Percentiles rank a stretch among this genome's conserved stretches.
Conservation (phyloP, 1,139 yeast genomes). For the Kazachstania sp. region DNA sequence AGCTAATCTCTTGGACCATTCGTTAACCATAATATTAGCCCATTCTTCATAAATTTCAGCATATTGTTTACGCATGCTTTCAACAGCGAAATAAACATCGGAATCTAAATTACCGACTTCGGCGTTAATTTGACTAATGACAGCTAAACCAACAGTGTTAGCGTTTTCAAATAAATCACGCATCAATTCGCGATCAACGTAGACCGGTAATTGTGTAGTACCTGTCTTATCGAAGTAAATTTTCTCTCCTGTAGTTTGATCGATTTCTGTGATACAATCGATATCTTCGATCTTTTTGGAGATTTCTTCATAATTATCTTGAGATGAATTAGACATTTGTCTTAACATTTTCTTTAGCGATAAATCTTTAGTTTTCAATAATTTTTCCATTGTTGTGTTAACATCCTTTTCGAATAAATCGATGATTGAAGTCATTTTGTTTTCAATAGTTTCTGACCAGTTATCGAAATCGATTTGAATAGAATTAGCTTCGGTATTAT, state of each 20-base stretch:
- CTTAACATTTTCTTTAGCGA: constrained; percentile 3
- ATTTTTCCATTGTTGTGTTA: constrained; percentile 2
- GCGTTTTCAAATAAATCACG: constrained; percentile 41
- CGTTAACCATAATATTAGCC: constrained; percentile 57
- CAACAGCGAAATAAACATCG: constrained; percentile 24
- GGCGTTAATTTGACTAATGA: constrained; percentile 5
- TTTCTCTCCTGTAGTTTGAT: constrained; percentile 35
- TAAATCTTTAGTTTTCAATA: constrained; percentile 1
- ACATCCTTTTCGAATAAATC: constrained; percentile 11
- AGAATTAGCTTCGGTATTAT: constrained; percentile 7
- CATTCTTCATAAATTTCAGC: constrained; percentile 64
- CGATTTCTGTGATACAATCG: constrained; percentile 41
- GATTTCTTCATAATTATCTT: constrained; percentile 39
- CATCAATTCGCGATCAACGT: constrained; percentile 49
- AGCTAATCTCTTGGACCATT: constrained; percentile 39
- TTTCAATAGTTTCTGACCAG: constrained; percentile 11
- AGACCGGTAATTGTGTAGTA: constrained; percentile 29
- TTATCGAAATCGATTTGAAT: constrained; percentile 13
- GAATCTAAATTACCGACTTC: constrained; percentile 6
- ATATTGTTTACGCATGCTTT: constrained; percentile 43
- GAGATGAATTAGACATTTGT: constrained; percentile 36
- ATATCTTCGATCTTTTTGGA: constrained; percentile 42
- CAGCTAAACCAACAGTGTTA: constrained; percentile 26
- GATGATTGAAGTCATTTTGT: constrained; percentile 9
- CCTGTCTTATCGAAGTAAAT: constrained; percentile 32